Base-by-base conservation (phyloP, 2,329 filamentous ascomycete genomes). In the Fusarium papillatum region DNA sequence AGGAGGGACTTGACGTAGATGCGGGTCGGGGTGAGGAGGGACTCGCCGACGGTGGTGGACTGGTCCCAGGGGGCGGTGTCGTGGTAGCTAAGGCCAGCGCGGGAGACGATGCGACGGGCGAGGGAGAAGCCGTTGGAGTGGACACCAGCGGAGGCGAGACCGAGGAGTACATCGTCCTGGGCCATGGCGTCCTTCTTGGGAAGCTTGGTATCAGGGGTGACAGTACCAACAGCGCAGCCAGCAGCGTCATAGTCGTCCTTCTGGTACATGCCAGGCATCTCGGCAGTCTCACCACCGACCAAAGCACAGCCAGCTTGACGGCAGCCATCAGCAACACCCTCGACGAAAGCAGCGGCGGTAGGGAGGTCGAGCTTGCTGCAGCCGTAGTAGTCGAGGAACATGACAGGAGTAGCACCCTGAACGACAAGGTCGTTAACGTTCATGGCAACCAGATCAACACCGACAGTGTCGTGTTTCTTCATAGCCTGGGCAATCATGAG, bases 71-170 rank as follows among this genome's bases (percentile, higher is more conserved):
- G 97, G 2, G 94, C 93, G 2, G 89, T 82, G 77, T 94, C 92
- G 16, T 90, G 88, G 86, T 96, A 98, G 53, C 86, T 86, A 7
- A 98, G 87, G 6, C 92, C 92, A 41, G 93, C 90, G 70, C 90
- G 89, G 78, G 95, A 92, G 75, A 98, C 89, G 80, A 98, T 96
- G 82, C 95, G 95, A 73, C 97, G 94, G 39, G 98, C 94, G n/a
- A 99, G 93, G 0, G 96, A 98, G 88, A 98, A 99, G 61, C 97
- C 97, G 85, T 99, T 99, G 39, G 96, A 98, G 88, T 99, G 97
- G 2, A 96, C 91, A 38, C 97, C 97, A 69, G 91, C 94, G 29
- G 95, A 98, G 14, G 91, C 93, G 14, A 99, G 89, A 26, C 95
- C 97, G 7, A 99, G 88, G 3, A 99, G 90, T 5, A 98, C 88